Conservation (phyloP, 129 eudicot genomes). For the Ambrosia trifida region DNA sequence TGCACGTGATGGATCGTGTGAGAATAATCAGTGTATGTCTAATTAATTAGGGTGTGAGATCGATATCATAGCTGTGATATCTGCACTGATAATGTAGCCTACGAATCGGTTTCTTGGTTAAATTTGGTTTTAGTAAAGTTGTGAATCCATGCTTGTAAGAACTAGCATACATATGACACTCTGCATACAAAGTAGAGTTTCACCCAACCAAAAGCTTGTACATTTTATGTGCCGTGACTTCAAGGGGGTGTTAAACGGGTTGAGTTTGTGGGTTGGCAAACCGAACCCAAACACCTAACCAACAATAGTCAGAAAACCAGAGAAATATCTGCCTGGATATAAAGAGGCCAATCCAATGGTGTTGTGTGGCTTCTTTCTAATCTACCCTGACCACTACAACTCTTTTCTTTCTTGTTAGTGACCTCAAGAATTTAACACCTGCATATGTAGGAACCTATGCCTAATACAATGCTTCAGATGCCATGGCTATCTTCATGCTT, state of each 20-base stretch:
- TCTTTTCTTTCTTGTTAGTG: conserved; percentile 14
- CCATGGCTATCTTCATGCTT: background rate
- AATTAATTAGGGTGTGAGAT: no score
- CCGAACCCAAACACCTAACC: conserved; percentile 47
- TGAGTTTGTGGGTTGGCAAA: background rate
- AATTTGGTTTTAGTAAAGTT: background rate
- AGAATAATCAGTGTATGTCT: no score
- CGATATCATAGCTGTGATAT: no score
- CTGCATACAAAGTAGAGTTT: background rate
- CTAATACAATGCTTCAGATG: background rate
- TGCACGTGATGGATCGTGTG: no score
- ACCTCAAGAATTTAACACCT: conserved; percentile 13
- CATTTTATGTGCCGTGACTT: no score
- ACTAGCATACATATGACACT: background rate
- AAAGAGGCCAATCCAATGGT: conserved; percentile 91
- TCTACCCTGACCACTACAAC: conserved; percentile 79
- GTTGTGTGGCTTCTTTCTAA: conserved; percentile 90
- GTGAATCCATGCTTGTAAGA: background rate
- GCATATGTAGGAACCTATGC: background rate
- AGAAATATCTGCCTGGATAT: conserved; percentile 74
- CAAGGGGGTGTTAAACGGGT: background rate
- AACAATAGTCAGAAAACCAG: conserved; percentile 69
- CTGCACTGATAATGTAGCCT: no score
- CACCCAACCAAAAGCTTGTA: no score
- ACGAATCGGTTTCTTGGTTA: background rate